Evolutionary conservation across 2,329 filamentous ascomycete species (phyloP).

Genomic region (Alternaria ethzedia): DNA sequence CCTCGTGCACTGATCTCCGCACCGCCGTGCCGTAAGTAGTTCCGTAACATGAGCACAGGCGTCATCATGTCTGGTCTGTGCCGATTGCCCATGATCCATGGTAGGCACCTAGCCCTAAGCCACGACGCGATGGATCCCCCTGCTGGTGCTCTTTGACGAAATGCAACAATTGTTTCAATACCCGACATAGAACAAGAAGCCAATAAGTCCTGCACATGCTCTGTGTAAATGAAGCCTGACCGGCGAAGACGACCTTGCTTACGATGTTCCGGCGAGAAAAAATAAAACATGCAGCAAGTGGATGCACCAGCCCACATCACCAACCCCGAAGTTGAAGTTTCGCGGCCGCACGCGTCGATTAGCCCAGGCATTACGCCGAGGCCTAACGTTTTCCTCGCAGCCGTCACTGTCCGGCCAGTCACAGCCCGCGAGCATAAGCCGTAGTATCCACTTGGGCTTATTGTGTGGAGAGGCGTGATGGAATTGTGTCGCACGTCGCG

Average conservation of each 20-base stretch:
- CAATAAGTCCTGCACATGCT: background rate
- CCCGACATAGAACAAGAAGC: background rate
- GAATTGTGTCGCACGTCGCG: slow-evolving; percentile 16
- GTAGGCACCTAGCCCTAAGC: slow-evolving; percentile 12
- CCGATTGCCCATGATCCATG: slow-evolving; percentile 25
- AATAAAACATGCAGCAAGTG: slow-evolving; percentile 18
- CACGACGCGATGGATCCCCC: slow-evolving; percentile 2
- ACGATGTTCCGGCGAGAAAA: slow-evolving; percentile 1
- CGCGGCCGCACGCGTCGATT: slow-evolving; percentile 10
- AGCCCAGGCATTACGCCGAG: slow-evolving; percentile 21
- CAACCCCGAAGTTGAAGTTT: slow-evolving; percentile 19
- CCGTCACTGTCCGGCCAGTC: slow-evolving; percentile 3
- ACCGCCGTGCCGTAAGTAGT: slow-evolving; percentile 30
- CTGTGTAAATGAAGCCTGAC: background rate
- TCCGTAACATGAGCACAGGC: slow-evolving; percentile 36
- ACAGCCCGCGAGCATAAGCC: background rate
- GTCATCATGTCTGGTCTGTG: slow-evolving; percentile 27
- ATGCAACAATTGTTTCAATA: slow-evolving; percentile 1
- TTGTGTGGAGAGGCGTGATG: slow-evolving; percentile 1
- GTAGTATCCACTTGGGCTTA: slow-evolving; percentile 4
- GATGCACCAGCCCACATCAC: slow-evolving; percentile 20
- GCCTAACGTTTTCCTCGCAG: slow-evolving; percentile 10
- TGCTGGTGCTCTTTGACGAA: background rate
- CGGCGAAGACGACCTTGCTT: background rate
- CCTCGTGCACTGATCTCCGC: slow-evolving; percentile 26